Conservation (phyloP, 208 protist genomes). For the Willaertia magna region DNA sequence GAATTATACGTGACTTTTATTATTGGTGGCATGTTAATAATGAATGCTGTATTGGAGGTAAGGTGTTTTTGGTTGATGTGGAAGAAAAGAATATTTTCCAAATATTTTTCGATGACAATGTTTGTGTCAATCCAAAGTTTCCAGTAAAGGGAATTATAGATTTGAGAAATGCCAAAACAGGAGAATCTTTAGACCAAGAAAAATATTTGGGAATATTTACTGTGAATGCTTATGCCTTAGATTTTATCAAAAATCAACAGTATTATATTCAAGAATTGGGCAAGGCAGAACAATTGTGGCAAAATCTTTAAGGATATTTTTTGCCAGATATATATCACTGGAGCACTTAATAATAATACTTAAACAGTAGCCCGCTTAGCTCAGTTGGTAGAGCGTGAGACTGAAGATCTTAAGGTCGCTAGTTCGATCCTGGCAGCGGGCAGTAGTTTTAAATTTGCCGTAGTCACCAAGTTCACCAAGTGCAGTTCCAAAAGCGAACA, state of each 20-base stretch:
- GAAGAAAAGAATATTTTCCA: not conserved
- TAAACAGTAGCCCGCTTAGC: no score
- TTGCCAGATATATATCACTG: no score
- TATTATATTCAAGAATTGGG: not conserved
- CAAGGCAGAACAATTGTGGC: not conserved
- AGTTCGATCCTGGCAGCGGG: no score
- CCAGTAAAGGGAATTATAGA: not conserved
- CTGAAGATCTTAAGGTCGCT: no score
- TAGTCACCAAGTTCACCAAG: no score
- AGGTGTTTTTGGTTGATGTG: not conserved
- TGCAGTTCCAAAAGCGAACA: no score
- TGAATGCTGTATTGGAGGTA: not conserved
- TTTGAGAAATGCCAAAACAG: not conserved
- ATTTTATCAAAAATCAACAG: not conserved
- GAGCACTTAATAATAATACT: no score
- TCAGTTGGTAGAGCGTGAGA: no score
- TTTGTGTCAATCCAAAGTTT: not conserved
- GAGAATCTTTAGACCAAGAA: not conserved
- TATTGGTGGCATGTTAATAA: slow-evolving; percentile 6
- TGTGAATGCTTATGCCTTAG: not conserved
- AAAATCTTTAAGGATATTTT: no score
- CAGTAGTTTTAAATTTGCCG: no score
- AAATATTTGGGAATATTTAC: not conserved
- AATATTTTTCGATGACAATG: slow-evolving; percentile 13
- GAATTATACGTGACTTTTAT: not conserved